These are phyloP conservation scores for Paracoccidioides brasiliensis DNA, from an alignment of 2,329 filamentous ascomycete species.

Conservation along the genomic window DNA sequence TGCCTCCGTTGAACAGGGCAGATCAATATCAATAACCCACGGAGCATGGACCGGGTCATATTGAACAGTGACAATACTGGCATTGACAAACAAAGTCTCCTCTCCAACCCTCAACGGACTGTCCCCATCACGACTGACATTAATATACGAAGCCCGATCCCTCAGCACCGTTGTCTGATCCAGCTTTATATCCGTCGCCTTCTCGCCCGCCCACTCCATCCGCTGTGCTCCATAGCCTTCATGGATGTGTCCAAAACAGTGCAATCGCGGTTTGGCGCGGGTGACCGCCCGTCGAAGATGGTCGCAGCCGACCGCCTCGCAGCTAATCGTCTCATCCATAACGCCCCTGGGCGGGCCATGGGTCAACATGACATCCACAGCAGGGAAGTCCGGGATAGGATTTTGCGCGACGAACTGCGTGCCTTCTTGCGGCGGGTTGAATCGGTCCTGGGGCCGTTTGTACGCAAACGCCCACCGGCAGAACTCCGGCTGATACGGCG, in stretches of 20 bases:
- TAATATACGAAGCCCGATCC: conserved; percentile 21
- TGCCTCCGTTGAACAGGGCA: conserved; percentile 16
- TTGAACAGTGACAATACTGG: conserved; percentile 40
- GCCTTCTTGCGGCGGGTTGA: conserved; percentile 26
- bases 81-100: conserved; percentile 47
- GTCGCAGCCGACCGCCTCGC: conserved; percentile 40
- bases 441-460: conserved; percentile 37
- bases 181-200: conserved; percentile 11
- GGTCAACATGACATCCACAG: conserved; percentile 46
- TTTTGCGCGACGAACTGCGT: conserved; percentile 18
- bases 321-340: conserved; percentile 30
- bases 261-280: conserved; percentile 40
- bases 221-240: conserved; percentile 39
- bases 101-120: conserved; percentile 30
- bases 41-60: conserved; percentile 41
- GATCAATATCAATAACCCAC: conserved; percentile 44
- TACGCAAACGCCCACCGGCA: conserved; percentile 45
- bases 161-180: conserved; percentile 20
- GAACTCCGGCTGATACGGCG: conserved; percentile 43
- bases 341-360: conserved; percentile 45
- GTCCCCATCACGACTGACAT: conserved; percentile 20
- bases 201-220: conserved; percentile 13
- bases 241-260: conserved; percentile 53
- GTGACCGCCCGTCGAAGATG: conserved; percentile 40
- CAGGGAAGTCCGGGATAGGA: conserved; percentile 33